These are phyloP conservation scores for Umbelopsis sp. DNA, from an alignment of 192 early-diverging fungal genomes.

Conservation along the genomic window DNA sequence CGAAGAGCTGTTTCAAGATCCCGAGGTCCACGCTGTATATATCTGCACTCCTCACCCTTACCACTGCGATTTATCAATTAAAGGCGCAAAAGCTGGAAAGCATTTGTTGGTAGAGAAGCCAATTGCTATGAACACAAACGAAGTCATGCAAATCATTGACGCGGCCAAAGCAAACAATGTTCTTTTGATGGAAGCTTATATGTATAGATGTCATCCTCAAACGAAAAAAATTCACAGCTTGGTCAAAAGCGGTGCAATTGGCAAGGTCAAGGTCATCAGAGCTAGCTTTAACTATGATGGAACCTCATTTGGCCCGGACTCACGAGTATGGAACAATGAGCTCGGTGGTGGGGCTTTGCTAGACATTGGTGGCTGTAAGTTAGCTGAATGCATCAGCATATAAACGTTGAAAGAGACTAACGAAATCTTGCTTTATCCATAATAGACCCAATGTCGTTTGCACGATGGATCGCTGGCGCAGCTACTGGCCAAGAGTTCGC, in stretches of 20 bases:
- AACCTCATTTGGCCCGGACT: slow-evolving; percentile 18
- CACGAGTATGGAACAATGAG: slow-evolving; percentile 37
- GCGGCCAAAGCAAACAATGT: slow-evolving; percentile 25
- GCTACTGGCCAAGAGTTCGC: slow-evolving; percentile 6
- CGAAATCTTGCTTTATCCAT: neutral
- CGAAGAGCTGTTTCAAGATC: slow-evolving; percentile 50
- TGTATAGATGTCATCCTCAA: slow-evolving; percentile 45
- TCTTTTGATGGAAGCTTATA: slow-evolving; percentile 43
- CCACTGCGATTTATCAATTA: slow-evolving; percentile 57
- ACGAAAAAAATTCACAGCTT: slow-evolving; percentile 27
- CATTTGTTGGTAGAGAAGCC: slow-evolving; percentile 56
- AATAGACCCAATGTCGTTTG: slow-evolving; percentile 37
- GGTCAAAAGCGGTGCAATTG: slow-evolving; percentile 27
- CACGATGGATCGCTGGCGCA: slow-evolving; percentile 36
- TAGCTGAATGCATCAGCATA: neutral
- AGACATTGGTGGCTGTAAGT: slow-evolving; percentile 46
- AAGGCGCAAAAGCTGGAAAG: slow-evolving; percentile 57
- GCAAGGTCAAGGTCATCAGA: slow-evolving; percentile 32
- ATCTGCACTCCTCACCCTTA: slow-evolving; percentile 68
- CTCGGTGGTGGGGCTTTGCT: slow-evolving; percentile 39
- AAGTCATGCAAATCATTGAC: slow-evolving; percentile 32
- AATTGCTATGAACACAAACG: slow-evolving; percentile 35
- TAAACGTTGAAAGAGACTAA: neutral
- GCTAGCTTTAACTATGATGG: slow-evolving; percentile 40
- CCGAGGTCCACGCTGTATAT: slow-evolving; percentile 64